phyloP scores from a whole-genome alignment of 2,329 filamentous ascomycete species.

The Fusarium coicis region DNA sequence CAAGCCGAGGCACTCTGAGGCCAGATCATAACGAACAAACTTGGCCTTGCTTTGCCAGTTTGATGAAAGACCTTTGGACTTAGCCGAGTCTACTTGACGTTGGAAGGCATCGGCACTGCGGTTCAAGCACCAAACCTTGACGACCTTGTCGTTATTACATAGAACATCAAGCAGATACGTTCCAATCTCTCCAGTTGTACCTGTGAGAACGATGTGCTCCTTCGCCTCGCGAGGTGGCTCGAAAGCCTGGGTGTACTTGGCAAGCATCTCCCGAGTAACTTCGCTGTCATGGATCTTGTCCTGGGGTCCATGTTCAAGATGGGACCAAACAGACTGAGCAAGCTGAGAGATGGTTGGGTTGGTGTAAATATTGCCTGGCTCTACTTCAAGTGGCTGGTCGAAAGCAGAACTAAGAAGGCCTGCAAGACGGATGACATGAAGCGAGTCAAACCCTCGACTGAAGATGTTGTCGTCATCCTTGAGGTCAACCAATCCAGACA shows the following conservation, averaged over 20 bases:
- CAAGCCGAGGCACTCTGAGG: background rate
- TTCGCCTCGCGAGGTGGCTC: background rate
- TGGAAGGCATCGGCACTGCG: background rate
- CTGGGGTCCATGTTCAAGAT: background rate
- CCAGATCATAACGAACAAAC: background rate
- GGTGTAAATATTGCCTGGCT: background rate
- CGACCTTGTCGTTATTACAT: background rate
- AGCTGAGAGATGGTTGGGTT: background rate
- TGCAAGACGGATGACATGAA: background rate
- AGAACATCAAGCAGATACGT: background rate
- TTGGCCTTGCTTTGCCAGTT: background rate
- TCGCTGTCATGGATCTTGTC: background rate
- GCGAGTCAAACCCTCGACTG: background rate
- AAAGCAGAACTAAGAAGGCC: background rate
- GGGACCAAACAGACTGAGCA: background rate
- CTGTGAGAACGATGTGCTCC: background rate
- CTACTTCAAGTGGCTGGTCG: accelerated
- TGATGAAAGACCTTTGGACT: background rate
- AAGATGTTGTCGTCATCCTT: background rate
- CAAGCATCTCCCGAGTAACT: background rate
- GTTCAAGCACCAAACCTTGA: background rate
- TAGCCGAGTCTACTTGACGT: background rate
- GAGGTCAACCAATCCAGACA: background rate
- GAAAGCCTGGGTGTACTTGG: background rate
- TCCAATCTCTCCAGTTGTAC: background rate